Evolutionary conservation across 2,329 filamentous ascomycete species (phyloP).

Genomic region (Fusarium sp.): DNA sequence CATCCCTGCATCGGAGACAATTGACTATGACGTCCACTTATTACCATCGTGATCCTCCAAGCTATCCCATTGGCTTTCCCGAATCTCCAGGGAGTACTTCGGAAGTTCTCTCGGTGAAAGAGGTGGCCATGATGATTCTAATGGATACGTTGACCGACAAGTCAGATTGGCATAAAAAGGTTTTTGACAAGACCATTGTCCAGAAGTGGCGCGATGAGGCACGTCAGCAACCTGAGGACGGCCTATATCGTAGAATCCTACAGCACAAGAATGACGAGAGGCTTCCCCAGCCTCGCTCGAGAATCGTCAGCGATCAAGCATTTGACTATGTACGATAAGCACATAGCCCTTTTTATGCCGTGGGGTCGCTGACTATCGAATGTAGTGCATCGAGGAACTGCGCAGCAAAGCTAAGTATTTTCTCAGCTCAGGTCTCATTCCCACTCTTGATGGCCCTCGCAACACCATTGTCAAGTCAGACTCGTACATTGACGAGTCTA

Average conservation of each 20-base stretch:
- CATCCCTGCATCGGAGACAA: neutral
- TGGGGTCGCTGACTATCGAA: accelerated
- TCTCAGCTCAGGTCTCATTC: neutral
- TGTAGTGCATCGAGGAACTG: slow-evolving; percentile 1
- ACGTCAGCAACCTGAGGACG: neutral
- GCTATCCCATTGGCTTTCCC: slow-evolving; percentile 6
- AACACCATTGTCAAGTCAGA: slow-evolving; percentile 14
- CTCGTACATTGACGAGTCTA: neutral
- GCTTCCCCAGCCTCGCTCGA: neutral
- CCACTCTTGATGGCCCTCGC: neutral
- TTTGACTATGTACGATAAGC: slow-evolving; percentile 3
- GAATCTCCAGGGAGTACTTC: accelerated
- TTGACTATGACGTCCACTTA: neutral
- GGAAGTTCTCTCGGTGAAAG: slow-evolving; percentile 14
- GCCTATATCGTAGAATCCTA: neutral
- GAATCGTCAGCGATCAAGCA: slow-evolving; percentile 2
- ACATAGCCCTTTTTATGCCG: accelerated
- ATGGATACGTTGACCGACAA: slow-evolving; percentile 49
- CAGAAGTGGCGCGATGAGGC: slow-evolving; percentile 22
- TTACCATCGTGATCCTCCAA: neutral
- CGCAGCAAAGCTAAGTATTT: slow-evolving; percentile 9
- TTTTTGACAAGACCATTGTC: slow-evolving; percentile 28
- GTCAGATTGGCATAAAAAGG: slow-evolving; percentile 43
- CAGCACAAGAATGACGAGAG: neutral
- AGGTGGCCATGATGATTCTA: slow-evolving; percentile 45